These are phyloP conservation scores for Jacaranda copaia DNA, from an alignment of 257 asterid genomes.

Conservation along the genomic window DNA sequence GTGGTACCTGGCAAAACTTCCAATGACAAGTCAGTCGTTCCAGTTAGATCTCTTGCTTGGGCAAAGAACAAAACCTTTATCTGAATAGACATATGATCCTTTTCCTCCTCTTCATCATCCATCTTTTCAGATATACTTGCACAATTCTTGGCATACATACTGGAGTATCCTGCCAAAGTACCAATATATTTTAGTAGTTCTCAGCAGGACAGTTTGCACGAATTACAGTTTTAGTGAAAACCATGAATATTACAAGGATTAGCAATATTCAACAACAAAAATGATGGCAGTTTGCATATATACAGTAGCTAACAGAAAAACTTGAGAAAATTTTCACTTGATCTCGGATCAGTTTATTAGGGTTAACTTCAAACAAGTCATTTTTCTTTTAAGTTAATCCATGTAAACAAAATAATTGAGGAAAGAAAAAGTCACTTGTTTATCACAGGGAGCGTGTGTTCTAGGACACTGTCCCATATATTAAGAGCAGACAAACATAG, in stretches of 20 bases:
- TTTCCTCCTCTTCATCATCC: slow-evolving; percentile 37
- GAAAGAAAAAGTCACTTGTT: neutral
- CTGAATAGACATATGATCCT: slow-evolving; percentile 45
- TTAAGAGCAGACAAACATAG: neutral
- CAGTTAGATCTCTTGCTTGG: slow-evolving; percentile 86
- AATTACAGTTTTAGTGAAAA: neutral
- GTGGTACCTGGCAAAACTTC: slow-evolving; percentile 74
- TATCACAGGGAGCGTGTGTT: neutral
- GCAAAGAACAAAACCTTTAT: slow-evolving; percentile 87
- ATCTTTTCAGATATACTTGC: slow-evolving; percentile 28
- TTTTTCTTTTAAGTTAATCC: neutral
- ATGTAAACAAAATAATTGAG: neutral
- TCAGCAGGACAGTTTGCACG: neutral
- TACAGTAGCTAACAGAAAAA: neutral
- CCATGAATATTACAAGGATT: too few relatives aligned
- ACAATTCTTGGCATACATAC: slow-evolving; percentile 32
- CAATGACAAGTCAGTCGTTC: slow-evolving; percentile 61
- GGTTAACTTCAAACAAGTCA: too few relatives aligned
- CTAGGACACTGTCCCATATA: too few relatives aligned
- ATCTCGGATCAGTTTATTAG: neutral
- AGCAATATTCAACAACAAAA: neutral
- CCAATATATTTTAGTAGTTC: neutral
- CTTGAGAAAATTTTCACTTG: neutral
- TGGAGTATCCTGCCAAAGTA: slow-evolving; percentile 31
- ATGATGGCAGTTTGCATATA: neutral